A percentile compares a stretch with the other conserved stretches of the same genome.
Evolutionary conservation across 495 filamentous ascomycete genomes (phyloP).

Genomic region (Aspergillus incahuasiensis): DNA sequence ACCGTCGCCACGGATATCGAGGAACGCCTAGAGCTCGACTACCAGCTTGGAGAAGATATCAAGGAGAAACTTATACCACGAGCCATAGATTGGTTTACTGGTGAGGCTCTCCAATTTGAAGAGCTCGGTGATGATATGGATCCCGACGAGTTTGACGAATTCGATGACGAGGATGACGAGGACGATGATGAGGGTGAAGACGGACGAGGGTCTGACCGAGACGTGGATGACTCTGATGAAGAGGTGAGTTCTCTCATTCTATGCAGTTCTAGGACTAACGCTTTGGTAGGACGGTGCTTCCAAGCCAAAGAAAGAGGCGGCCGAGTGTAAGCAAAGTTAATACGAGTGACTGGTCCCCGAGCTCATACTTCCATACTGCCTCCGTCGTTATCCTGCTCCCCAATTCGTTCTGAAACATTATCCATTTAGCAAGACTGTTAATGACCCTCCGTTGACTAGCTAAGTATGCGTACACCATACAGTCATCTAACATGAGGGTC

Average conservation of each 20-base stretch:
- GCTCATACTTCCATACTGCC: slow-evolving; percentile 1
- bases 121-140: slow-evolving; percentile 86
- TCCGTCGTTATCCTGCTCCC: slow-evolving; percentile 11
- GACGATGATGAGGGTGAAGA: slow-evolving; percentile 78
- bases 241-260: slow-evolving; percentile 57
- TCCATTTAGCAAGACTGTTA: slow-evolving; percentile 21
- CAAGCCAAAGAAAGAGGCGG: slow-evolving; percentile 97
- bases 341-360: neutral
- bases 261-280: slow-evolving; percentile 26
- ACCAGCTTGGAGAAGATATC: slow-evolving; percentile 98
- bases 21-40: slow-evolving; percentile 96
- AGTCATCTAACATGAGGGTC: neutral
- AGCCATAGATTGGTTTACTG: slow-evolving; percentile 99
- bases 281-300: slow-evolving; percentile 76
- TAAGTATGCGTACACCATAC: slow-evolving; percentile 24
- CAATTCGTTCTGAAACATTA: slow-evolving; percentile 28
- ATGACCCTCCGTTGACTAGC: slow-evolving; percentile 21
- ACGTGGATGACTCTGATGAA: slow-evolving; percentile 77
- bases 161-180: slow-evolving; percentile 91
- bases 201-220: slow-evolving; percentile 49
- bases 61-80: slow-evolving; percentile 99
- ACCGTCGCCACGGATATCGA: slow-evolving; percentile 88
- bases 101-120: slow-evolving; percentile 96
- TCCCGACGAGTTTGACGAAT: slow-evolving; percentile 83
- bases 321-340: slow-evolving; percentile 99